A percentile compares a stretch with the other conserved stretches of the same genome.
Evolutionary conservation across 768 basidiomycete genomes (phyloP).

Genomic region (Rhodotorula babjevae): DNA sequence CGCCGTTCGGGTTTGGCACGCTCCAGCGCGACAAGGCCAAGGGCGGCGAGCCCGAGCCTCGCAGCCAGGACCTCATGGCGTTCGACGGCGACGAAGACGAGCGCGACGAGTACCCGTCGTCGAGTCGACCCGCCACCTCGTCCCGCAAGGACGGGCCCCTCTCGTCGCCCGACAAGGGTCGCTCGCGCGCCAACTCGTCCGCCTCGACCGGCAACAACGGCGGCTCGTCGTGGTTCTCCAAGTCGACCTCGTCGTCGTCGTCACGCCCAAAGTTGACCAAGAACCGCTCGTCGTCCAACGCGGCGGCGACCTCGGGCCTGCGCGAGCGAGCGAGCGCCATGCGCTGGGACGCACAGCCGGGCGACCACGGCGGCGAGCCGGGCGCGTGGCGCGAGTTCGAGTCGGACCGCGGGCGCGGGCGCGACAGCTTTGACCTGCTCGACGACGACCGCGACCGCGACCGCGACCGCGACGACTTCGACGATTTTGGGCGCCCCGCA

Average conservation of each 20-base stretch:
- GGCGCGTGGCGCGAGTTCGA: background rate
- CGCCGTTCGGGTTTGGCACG: no score
- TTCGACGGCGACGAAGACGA: background rate
- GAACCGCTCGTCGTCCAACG: background rate
- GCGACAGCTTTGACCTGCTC: constrained; percentile 17
- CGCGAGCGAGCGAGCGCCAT: constrained; percentile 18
- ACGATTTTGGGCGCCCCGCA: no score
- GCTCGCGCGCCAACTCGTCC: background rate
- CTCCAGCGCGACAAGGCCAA: no score
- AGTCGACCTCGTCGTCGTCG: background rate
- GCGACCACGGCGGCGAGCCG: background rate
- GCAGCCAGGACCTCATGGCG: background rate
- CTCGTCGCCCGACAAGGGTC: background rate
- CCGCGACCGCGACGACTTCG: no score
- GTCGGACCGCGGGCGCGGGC: background rate
- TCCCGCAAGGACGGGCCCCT: background rate
- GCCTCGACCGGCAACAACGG: background rate
- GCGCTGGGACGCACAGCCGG: constrained; percentile 4
- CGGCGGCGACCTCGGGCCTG: background rate
- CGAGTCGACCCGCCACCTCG: background rate
- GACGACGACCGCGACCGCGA: constrained; percentile 3
- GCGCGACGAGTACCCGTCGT: background rate
- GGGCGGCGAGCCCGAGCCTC: no score
- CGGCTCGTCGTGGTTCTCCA: background rate
- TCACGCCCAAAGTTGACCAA: constrained; percentile 15